phyloP scores from a whole-genome alignment of 106 monocot genomes.

The Dendrobium huoshanense region DNA sequence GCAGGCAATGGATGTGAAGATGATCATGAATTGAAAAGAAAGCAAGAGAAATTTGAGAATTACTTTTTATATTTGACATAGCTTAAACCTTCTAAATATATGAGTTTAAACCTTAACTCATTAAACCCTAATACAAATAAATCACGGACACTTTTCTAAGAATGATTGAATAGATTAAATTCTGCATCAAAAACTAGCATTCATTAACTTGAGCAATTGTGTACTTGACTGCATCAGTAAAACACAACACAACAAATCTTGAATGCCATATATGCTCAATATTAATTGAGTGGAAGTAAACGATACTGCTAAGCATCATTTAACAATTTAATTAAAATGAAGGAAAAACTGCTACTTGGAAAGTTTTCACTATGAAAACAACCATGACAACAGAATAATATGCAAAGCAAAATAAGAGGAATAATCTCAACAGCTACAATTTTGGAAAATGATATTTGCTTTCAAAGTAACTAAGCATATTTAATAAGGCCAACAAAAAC shows the following conservation, averaged over 20 bases:
- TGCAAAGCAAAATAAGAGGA: neutral
- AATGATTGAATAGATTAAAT: neutral
- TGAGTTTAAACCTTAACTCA: neutral
- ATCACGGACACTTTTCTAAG: neutral
- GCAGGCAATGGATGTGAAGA: neutral
- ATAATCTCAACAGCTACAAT: neutral
- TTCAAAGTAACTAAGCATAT: neutral
- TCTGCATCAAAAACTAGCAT: neutral
- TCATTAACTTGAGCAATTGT: neutral
- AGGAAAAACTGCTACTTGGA: neutral
- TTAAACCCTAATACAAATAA: neutral
- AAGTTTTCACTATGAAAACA: neutral
- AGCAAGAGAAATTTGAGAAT: neutral
- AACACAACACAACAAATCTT: neutral
- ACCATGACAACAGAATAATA: neutral
- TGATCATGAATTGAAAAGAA: neutral
- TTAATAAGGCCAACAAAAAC: neutral
- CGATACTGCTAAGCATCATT: neutral
- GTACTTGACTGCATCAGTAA: neutral
- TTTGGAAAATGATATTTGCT: neutral
- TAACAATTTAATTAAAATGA: neutral
- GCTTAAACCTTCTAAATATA: neutral
- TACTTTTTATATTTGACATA: neutral
- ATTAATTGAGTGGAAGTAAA: neutral
- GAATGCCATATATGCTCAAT: neutral